phyloP scores from a whole-genome alignment of 2,329 filamentous ascomycete species.

The Fusarium pseudoanthophilum region DNA sequence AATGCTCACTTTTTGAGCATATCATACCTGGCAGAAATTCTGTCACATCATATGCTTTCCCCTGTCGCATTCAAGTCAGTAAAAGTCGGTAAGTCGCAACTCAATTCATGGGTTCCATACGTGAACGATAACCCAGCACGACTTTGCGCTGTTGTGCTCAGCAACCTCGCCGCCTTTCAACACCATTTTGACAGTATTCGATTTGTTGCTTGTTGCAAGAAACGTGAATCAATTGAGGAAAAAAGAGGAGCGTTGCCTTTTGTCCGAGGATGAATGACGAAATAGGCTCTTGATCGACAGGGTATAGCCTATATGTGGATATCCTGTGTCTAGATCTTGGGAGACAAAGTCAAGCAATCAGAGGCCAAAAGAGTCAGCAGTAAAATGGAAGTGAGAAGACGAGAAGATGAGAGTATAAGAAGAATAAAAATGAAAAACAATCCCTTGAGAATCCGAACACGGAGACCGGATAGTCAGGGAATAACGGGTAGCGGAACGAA shows the following conservation, averaged over 20 bases:
- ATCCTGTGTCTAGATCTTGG: background rate
- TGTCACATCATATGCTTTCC: conserved; percentile 89
- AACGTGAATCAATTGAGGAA: background rate
- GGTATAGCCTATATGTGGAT: background rate
- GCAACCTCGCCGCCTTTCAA: conserved; percentile 65
- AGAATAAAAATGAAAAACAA: background rate
- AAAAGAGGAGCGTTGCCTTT: conserved; percentile 30
- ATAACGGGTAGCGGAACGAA: conserved; percentile 22
- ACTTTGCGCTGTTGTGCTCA: conserved; percentile 82
- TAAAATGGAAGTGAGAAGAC: background rate
- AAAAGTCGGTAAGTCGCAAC: conserved; percentile 12
- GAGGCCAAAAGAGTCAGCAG: background rate
- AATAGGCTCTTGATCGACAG: conserved; percentile 25
- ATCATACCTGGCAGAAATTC: conserved; percentile 79
- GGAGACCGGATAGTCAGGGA: conserved; percentile 11
- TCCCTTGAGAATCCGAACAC: conserved; percentile 15
- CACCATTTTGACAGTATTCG: conserved; percentile 48
- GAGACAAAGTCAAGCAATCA: background rate
- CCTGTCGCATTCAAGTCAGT: conserved; percentile 52
- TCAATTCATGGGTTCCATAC: conserved; percentile 53
- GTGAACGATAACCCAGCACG: conserved; percentile 93
- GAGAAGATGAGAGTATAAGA: background rate
- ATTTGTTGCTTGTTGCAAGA: background rate
- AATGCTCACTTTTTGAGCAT: background rate
- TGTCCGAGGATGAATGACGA: conserved; percentile 37